Evolutionary conservation across 805 yeast genomes (phyloP).

Genomic region (Yarrowia divulgata): DNA sequence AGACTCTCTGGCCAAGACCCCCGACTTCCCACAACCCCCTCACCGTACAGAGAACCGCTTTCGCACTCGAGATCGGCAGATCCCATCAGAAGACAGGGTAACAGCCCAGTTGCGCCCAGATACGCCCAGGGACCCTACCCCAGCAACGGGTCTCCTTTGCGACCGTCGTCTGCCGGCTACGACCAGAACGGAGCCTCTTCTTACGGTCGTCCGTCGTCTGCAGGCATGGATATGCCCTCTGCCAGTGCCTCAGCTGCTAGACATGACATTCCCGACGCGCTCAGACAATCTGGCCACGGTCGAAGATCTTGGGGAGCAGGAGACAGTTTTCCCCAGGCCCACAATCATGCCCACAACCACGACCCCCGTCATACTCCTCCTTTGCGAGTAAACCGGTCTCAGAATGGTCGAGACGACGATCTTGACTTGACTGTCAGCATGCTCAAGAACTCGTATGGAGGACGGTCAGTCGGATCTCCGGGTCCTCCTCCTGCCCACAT

Average conservation of each 20-base stretch:
- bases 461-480: conserved; percentile 11
- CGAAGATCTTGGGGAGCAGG: conserved; percentile 35
- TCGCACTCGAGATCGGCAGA: conserved; percentile 20
- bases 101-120: neutral
- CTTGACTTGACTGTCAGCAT: conserved; percentile 24
- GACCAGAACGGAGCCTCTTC: neutral
- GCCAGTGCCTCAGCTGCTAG: neutral
- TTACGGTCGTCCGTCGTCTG: conserved; percentile 12
- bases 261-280: conserved; percentile 29
- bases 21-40: conserved; percentile 5
- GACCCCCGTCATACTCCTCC: neutral
- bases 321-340: neutral
- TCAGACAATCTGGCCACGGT: conserved; percentile 17
- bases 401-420: conserved; percentile 13
- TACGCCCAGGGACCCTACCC: neutral
- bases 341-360: neutral
- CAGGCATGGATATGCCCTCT: conserved; percentile 7
- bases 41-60: conserved; percentile 25
- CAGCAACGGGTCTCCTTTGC: conserved; percentile 10
- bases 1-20: neutral
- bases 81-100: conserved; percentile 12
- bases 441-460: conserved; percentile 33
- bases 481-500: neutral
- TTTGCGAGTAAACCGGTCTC: neutral
- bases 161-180: conserved; percentile 19